A percentile compares a stretch with the other conserved stretches of the same genome.
phyloP scores from a whole-genome alignment of 495 filamentous ascomycete species.

The Chaetomidium leptoderma region DNA sequence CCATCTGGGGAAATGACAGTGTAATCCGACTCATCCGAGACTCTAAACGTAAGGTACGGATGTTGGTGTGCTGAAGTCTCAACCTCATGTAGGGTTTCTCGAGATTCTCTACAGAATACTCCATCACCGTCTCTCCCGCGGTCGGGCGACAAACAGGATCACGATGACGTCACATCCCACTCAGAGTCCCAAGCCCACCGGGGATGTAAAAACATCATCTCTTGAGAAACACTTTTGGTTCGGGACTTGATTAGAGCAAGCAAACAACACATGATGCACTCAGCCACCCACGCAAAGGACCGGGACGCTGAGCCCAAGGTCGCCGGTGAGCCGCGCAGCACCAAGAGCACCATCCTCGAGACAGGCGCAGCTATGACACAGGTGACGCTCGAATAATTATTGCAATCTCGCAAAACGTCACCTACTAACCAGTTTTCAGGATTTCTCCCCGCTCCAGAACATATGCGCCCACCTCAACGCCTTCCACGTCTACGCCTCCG shows the following conservation, averaged over 20 bases:
- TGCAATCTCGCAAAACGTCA: too few species aligned
- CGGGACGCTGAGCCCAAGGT: constrained; percentile 26
- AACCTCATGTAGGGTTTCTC: not conserved
- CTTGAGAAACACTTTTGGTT: too few species aligned
- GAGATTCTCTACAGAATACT: too few species aligned
- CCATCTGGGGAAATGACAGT: too few species aligned
- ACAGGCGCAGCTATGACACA: constrained; percentile 59
- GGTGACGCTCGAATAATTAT: constrained; percentile 30
- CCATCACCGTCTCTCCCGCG: too few species aligned
- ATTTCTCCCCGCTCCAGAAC: constrained; percentile 68
- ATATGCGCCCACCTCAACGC: constrained; percentile 85
- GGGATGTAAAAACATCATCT: too few species aligned
- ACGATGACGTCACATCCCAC: constrained; percentile 5
- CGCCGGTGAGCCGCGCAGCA: constrained; percentile 49
- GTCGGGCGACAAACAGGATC: not conserved
- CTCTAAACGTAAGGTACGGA: too few species aligned
- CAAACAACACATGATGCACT: constrained; percentile 2
- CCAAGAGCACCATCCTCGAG: constrained; percentile 60
- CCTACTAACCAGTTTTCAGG: constrained; percentile 35
- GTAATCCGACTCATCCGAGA: too few species aligned
- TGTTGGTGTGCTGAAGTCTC: too few species aligned
- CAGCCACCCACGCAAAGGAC: constrained; percentile 16
- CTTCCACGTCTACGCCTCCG: constrained; percentile 74
- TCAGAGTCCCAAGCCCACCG: too few species aligned
- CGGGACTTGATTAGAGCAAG: not conserved